These are phyloP conservation scores for Polyplosphaeria fusca DNA, from an alignment of 495 filamentous ascomycete species.

Conservation along the genomic window DNA sequence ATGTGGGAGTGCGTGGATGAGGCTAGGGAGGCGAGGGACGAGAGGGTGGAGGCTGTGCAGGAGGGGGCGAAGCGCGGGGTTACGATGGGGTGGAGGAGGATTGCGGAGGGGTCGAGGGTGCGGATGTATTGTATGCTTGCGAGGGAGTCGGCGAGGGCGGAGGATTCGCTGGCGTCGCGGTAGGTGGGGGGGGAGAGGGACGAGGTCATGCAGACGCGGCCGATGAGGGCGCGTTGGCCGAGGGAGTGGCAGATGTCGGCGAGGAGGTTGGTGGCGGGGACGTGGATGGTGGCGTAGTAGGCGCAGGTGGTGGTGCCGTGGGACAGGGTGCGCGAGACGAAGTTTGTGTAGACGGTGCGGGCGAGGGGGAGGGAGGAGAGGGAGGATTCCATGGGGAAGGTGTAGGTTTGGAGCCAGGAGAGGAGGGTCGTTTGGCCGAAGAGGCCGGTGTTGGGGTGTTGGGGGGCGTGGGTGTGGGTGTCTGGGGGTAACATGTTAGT, in stretches of 20 bases:
- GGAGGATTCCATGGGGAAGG: slow-evolving; percentile 86
- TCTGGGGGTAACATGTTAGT: slow-evolving; percentile 53
- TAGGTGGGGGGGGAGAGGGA: slow-evolving; percentile 68
- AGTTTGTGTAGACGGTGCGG: slow-evolving; percentile 64
- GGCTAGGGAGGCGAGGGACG: slow-evolving; percentile 61
- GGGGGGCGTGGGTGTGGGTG: slow-evolving; percentile 90
- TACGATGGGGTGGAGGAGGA: slow-evolving; percentile 71
- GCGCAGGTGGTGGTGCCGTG: slow-evolving; percentile 87
- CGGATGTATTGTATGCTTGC: slow-evolving; percentile 66
- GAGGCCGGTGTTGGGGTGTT: slow-evolving; percentile 88
- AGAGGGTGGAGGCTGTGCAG: slow-evolving; percentile 61
- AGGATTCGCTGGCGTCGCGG: slow-evolving; percentile 59
- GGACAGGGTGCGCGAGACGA: slow-evolving; percentile 73
- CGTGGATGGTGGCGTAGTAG: slow-evolving; percentile 88
- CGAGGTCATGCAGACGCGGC: slow-evolving; percentile 86
- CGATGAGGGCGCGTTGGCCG: slow-evolving; percentile 88
- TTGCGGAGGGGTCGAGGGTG: slow-evolving; percentile 57
- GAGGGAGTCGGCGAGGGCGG: slow-evolving; percentile 55
- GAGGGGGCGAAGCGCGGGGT: slow-evolving; percentile 88
- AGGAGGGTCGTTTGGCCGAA: slow-evolving; percentile 88
- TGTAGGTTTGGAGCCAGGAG: slow-evolving; percentile 89
- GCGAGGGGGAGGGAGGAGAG: slow-evolving; percentile 54
- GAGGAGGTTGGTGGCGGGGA: slow-evolving; percentile 79
- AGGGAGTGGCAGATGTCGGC: slow-evolving; percentile 69
- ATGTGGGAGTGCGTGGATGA: slow-evolving; percentile 58